Evolutionary conservation across 129 eudicot genomes (phyloP).

Genomic region (Artemisia argyi): DNA sequence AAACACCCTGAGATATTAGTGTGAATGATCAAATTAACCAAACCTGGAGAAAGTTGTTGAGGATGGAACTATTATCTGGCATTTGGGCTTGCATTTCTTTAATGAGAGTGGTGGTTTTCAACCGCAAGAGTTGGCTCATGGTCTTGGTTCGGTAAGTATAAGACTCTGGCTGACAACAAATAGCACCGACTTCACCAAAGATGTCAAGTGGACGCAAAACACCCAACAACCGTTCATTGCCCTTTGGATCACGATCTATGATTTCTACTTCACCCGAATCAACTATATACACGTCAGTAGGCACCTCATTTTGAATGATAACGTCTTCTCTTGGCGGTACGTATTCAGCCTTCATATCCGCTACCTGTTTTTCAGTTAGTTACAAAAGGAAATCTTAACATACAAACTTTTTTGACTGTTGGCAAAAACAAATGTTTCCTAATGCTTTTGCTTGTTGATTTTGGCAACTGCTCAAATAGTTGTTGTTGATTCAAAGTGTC

Average conservation of each 20-base stretch:
- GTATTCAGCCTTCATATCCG: conserved; percentile 82
- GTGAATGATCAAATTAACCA: background rate
- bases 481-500: conserved; percentile 86
- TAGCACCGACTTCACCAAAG: conserved; percentile 91
- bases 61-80: conserved; percentile 65
- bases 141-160: conserved; percentile 83
- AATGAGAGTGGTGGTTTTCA: conserved; percentile 63
- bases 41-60: conserved; percentile 87
- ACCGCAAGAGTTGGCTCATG: conserved; percentile 68
- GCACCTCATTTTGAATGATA: conserved; percentile 73
- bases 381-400: background rate
- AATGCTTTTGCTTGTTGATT: conserved; percentile 77
- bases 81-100: conserved; percentile 74
- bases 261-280: conserved; percentile 85
- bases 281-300: conserved; percentile 81
- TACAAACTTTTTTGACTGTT: conserved; percentile 46
- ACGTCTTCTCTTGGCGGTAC: conserved; percentile 94
- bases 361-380: conserved; percentile 36
- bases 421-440: conserved; percentile 75
- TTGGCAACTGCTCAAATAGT: conserved; percentile 80
- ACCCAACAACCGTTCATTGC: conserved; percentile 59
- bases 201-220: conserved; percentile 51
- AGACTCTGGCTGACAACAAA: conserved; percentile 71
- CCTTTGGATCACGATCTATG: conserved; percentile 52
- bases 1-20: no score